Base-by-base conservation (phyloP, 2,329 filamentous ascomycete genomes). In the Sarocladium oryzae region DNA sequence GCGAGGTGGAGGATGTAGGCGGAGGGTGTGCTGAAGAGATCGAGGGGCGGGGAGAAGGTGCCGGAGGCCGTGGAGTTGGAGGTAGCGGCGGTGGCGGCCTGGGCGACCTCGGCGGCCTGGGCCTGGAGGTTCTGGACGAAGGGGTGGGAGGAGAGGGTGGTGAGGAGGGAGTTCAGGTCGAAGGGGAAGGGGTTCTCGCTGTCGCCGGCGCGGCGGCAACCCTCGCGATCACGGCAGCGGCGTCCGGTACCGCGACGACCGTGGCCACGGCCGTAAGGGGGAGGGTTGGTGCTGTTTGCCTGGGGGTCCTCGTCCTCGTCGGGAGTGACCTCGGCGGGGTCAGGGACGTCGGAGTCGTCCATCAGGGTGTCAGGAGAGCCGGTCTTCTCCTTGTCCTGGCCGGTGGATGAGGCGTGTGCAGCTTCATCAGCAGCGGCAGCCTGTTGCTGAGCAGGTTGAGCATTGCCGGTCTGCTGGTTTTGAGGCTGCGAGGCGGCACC, bases 1-100 rank as follows among this genome's bases (percentile, higher is more conserved):
- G 87, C 84, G 60, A 90, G 71, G 65, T 93, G 88, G 8, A 93
- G 69, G 38, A 89, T 71, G 63, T 83, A 90, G 13, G 80, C 68
- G 28, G 71, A 68, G 6, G 80, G 68, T 4, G 84, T 86, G 63
- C 85, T 79, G 72, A 92, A 93, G 56, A 91, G 70, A 63, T 95
- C 89, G 51, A 84, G 72, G n/a, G 85, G 81, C 1, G 86, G 85
- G 4, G 67, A 66, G 65, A 88, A 86, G 53, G 72, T 64, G 50
- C 70, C 67, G 35, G 61, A 61, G 35, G 64, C 62, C 33, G 56
- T 53, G 40, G 51, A 28, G 37, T 43, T 51, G 37, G 52, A 49
- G 51, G 21, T 49, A 11, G 41, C 46, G 33, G 55, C 55, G 49
- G 51, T 53, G 30, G 51, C 51, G 41, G 36, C 49, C 7, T 38